Evolutionary conservation across 495 filamentous ascomycete species (phyloP), one percentile per base, ranked within the genome.

Genomic region (Friedmanniomyces simplex): DNA sequence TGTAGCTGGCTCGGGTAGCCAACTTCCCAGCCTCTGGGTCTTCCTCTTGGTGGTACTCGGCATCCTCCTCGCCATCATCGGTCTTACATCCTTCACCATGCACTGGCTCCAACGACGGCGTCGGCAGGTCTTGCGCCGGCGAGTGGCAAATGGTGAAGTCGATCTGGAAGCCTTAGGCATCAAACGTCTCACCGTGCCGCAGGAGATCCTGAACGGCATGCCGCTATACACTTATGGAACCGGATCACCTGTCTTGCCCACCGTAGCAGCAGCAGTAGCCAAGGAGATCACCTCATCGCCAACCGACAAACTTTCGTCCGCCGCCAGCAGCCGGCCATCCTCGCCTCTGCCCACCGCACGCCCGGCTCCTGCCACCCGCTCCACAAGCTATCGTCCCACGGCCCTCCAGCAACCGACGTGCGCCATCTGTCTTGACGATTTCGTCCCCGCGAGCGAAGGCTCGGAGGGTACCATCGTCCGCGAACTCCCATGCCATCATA

Each of bases 341-440:
- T 53, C 63, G 30, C 62, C 66, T 42, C 22, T 45, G 24, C 25
- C 54, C 34, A 48, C 63, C 20, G 28, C 64, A 36, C 56, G 60
- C 20, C 52, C 54, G n/a, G 52, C 54, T 0, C 55, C 59, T 8
- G 28, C 59, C 0, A 49, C 34, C 25, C 41, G 49, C 42, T 51
- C 45, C 1, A 37, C 26, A 1, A 36, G 28, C 30, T 53, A 36
- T 57, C 34, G 20, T 22, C 61, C 56, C 20, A 52, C 52, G 42
- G 53, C 65, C 26, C 78, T 83, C 57, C 77, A 81, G 22, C 87
- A 91, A 68, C 83, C 85, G 0, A 82, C 77, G 6, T 96, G 91
- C 66, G 77, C 83, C 6, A 95, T 96, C 56, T 97, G 91, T 63
- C 78, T 95, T 1, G 88, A 93, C 21, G 79, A 88, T 57, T 97